phyloP scores from a whole-genome alignment of 2,329 filamentous ascomycete genomes.

The Microthyrium microscopicum region DNA sequence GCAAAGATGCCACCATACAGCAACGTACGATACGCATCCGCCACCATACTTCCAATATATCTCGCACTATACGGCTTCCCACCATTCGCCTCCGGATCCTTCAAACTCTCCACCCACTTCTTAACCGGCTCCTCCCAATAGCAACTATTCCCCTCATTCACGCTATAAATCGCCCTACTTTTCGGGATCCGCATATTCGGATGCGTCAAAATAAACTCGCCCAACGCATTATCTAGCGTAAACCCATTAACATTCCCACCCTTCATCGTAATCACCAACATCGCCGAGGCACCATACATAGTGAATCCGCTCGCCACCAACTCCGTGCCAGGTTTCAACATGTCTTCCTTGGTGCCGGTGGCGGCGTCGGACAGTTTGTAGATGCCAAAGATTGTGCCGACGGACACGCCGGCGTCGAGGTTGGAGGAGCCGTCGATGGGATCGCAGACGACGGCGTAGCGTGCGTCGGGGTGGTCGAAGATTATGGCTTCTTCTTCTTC shows the following conservation, averaged over 20 bases:
- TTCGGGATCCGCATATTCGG: conserved; percentile 81
- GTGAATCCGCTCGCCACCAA: conserved; percentile 94
- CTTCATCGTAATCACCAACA: conserved; percentile 95
- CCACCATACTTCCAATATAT: conserved; percentile 97
- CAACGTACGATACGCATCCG: conserved; percentile 89
- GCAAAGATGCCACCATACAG: conserved; percentile 95
- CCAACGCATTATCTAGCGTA: conserved; percentile 88
- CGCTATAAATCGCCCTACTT: conserved; percentile 77
- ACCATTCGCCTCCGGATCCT: conserved; percentile 51
- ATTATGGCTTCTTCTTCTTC: conserved; percentile 88
- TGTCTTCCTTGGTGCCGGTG: conserved; percentile 61
- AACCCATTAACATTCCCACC: conserved; percentile 88
- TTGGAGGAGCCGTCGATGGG: conserved; percentile 97
- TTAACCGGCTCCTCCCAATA: conserved; percentile 89
- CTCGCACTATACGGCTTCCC: conserved; percentile 86
- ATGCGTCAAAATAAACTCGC: conserved; percentile 97
- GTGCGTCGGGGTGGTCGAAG: conserved; percentile 60
- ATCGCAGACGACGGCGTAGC: conserved; percentile 92
- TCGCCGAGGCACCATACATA: conserved; percentile 96
- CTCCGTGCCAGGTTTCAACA: conserved; percentile 78
- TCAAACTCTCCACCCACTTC: conserved; percentile 77
- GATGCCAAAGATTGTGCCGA: conserved; percentile 92
- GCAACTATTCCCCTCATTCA: conserved; percentile 94
- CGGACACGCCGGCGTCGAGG: conserved; percentile 90
- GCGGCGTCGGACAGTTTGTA: conserved; percentile 74